A percentile compares a stretch with the other conserved stretches of the same genome.
These are phyloP conservation scores for Xylaria nigripes DNA, from an alignment of 495 filamentous ascomycete species.

Conservation along the genomic window DNA sequence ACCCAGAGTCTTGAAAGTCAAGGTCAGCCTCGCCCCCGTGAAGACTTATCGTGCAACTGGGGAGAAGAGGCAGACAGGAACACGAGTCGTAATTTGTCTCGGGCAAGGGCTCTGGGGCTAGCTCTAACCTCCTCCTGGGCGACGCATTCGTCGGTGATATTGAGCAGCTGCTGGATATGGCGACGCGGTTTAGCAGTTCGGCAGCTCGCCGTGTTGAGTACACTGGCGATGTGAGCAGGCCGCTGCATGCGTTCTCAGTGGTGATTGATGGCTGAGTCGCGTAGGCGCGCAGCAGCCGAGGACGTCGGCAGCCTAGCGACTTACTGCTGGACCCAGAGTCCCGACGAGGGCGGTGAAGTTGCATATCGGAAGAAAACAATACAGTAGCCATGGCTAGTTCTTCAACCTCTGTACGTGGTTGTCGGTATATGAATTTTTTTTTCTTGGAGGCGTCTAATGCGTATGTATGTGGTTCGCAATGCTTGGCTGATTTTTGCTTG, in stretches of 20 bases:
- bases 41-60: slow-evolving; percentile 9
- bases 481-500: slow-evolving; percentile 4
- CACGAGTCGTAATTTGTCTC: slow-evolving; percentile 24
- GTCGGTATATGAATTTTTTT: background rate
- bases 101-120: slow-evolving; percentile 17
- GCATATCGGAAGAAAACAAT: slow-evolving; percentile 17
- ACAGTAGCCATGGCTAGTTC: slow-evolving; percentile 7
- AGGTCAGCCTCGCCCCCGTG: background rate
- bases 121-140: slow-evolving; percentile 1
- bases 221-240: slow-evolving; percentile 37
- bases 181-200: slow-evolving; percentile 45
- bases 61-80: background rate
- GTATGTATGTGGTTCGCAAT: background rate
- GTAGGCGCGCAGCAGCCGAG: slow-evolving; percentile 41
- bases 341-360: slow-evolving; percentile 18
- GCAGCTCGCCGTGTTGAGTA: slow-evolving; percentile 38
- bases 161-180: slow-evolving; percentile 33
- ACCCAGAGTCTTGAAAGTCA: slow-evolving; percentile 25
- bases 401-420: background rate
- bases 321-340: slow-evolving; percentile 30
- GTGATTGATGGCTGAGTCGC: slow-evolving; percentile 49
- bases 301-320: slow-evolving; percentile 30
- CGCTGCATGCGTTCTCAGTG: slow-evolving; percentile 44
- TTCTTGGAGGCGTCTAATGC: background rate
- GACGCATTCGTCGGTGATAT: slow-evolving; percentile 21